These are phyloP conservation scores for Collybiopsis luxurians DNA, from an alignment of 768 basidiomycete species.

Conservation along the genomic window DNA sequence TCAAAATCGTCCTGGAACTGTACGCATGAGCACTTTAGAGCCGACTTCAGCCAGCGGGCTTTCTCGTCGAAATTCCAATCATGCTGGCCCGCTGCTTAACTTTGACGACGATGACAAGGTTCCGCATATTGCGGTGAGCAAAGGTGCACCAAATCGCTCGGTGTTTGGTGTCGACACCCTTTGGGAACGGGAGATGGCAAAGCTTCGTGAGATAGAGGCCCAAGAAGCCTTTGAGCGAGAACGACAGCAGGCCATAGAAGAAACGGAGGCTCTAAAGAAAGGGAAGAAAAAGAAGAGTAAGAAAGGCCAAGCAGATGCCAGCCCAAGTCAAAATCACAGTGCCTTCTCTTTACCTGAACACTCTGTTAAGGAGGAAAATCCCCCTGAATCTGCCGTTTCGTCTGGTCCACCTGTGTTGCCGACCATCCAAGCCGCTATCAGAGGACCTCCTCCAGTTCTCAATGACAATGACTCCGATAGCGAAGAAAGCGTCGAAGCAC, in stretches of 20 bases:
- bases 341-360: neutral
- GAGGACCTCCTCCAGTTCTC: constrained; percentile 39
- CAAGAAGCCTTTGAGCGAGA: constrained; percentile 50
- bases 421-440: constrained; percentile 35
- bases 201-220: constrained; percentile 75
- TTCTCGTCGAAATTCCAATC: constrained; percentile 46
- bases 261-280: constrained; percentile 42
- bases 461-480: constrained; percentile 53
- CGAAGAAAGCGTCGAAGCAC: constrained; percentile 39
- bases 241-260: constrained; percentile 40
- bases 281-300: constrained; percentile 44
- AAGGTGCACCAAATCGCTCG: constrained; percentile 53
- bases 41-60: constrained; percentile 40
- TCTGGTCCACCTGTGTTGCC: constrained; percentile 45
- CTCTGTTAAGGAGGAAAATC: constrained; percentile 11
- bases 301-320: constrained; percentile 12
- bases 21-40: constrained; percentile 41
- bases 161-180: constrained; percentile 93
- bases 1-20: constrained; percentile 43
- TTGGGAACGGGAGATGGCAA: constrained; percentile 87
- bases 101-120: constrained; percentile 52
- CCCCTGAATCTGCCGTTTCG: constrained; percentile 23
- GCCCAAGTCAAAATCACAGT: neutral
- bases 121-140: constrained; percentile 21
- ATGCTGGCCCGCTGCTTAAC: constrained; percentile 63